Base-by-base conservation (phyloP, 768 basidiomycete species). In the Lactarius pseudohatsudake region DNA sequence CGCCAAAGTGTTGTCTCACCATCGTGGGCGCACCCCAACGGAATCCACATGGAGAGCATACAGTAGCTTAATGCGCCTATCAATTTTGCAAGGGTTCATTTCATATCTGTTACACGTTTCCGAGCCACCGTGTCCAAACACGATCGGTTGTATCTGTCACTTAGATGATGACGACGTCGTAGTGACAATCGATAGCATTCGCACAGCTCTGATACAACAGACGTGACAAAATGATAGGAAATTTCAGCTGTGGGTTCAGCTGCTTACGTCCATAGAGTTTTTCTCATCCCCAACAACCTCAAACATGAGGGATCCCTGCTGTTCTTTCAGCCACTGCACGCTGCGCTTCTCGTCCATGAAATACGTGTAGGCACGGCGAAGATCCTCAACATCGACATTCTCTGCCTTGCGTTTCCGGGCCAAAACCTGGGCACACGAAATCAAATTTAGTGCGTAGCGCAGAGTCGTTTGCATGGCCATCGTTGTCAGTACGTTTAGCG, bases 291-390 rank as follows among this genome's bases (percentile, higher is more conserved):
- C 77, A 60, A 88, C 82, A 77, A 90, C 90, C 73, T 91, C 90
- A 73, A 91, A 91, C 59, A 92, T 84, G 61, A 92, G 78, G 22
- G 80, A 75, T 0, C 90, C 90, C 70, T 90, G 87, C 74, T 91
- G 89, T 71, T 94, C 92, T 78, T 90, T 90, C 69, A 96, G 74
- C 91, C 92, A 96, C 73, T 95, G 89, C 57, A 94, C 90, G 70
- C 92, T 94, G 69, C 94, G 81, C 77, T 93, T 93, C 78, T 95
- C 93, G 74, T 96, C 94, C 84, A 94, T 89, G 77, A 96, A 96
- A 74, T 92, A 94, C 36, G 81, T 84, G 75, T 98, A 98, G 2
- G 88, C 92, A 62, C 89, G 81, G 58, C 90, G 79, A 38, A 98
- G 81, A 75, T 98, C 96, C 59, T 90, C 87, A 0, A 92, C 89